A percentile compares a stretch with the other conserved stretches of the same genome.
phyloP scores from a whole-genome alignment of 345 rosid genomes.

The Trapa incisa region DNA sequence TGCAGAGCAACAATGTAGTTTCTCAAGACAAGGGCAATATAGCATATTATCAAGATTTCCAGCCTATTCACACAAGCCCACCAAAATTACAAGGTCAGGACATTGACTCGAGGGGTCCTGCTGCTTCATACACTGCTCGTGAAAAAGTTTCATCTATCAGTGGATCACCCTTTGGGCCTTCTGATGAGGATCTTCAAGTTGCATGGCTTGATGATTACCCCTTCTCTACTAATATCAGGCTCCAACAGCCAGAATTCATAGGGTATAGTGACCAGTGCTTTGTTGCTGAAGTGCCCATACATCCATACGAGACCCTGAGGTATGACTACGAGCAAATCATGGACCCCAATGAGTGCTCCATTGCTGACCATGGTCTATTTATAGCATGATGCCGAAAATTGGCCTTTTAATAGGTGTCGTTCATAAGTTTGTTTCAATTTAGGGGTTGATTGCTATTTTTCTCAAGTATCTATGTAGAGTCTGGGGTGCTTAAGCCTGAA shows the following conservation, averaged over 20 bases:
- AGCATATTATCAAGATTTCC: conserved; percentile 18
- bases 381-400: conserved; percentile 23
- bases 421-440: background rate
- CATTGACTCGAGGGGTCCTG: conserved; percentile 21
- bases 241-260: conserved; percentile 29
- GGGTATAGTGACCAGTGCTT: conserved; percentile 29
- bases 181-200: conserved; percentile 35
- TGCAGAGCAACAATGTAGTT: conserved; percentile 15
- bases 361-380: conserved; percentile 60
- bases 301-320: conserved; percentile 37
- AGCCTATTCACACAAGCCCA: conserved; percentile 22
- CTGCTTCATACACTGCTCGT: conserved; percentile 24
- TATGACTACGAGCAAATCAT: conserved; percentile 40
- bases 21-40: conserved; percentile 18
- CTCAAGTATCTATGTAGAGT: background rate
- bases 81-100: conserved; percentile 25
- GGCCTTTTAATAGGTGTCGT: background rate
- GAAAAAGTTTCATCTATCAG: conserved; percentile 26
- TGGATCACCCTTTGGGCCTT: conserved; percentile 18
- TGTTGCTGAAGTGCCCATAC: conserved; percentile 36
- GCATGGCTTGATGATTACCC: conserved; percentile 43
- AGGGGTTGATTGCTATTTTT: background rate
- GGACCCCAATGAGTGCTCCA: conserved; percentile 48
- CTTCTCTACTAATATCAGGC: conserved; percentile 32
- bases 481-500: background rate